phyloP scores from a whole-genome alignment of 2,329 filamentous ascomycete genomes.

The Sclerotinia sclerotiorum region DNA sequence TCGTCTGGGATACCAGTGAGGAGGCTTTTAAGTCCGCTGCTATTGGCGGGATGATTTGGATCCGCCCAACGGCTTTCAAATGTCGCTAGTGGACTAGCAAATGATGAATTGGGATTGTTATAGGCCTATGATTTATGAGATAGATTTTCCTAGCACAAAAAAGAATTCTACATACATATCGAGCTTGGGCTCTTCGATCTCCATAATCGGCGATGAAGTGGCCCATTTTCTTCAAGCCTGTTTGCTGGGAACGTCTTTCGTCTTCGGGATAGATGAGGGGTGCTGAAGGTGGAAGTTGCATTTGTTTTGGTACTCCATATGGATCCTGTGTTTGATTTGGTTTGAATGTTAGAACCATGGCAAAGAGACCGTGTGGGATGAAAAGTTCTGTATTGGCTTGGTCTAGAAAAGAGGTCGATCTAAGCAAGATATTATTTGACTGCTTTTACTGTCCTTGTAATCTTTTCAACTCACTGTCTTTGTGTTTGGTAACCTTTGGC shows the following conservation, averaged over 20 bases:
- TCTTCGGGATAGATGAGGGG: constrained; percentile 4
- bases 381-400: constrained; percentile 56
- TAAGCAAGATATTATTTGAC: constrained; percentile 17
- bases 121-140: not conserved
- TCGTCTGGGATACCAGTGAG: constrained; percentile 15
- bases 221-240: constrained; percentile 41
- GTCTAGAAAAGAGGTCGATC: constrained; percentile 52
- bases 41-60: constrained; percentile 10
- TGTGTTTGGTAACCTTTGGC: constrained; percentile 39
- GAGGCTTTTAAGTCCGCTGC: constrained; percentile 10
- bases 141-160: rapidly evolving
- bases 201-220: constrained; percentile 37
- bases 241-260: constrained; percentile 2
- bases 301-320: not conserved
- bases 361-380: constrained; percentile 53
- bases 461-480: constrained; percentile 16
- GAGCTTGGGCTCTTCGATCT: constrained; percentile 25
- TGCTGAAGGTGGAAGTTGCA: constrained; percentile 10
- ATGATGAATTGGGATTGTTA: not conserved
- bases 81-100: not conserved
- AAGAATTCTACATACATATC: constrained; percentile 16
- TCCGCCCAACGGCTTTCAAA: constrained; percentile 18
- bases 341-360: constrained; percentile 53
- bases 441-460: not conserved
- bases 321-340: constrained; percentile 36